These are phyloP conservation scores for Pseudopithomyces maydicus DNA, from an alignment of 2,329 filamentous ascomycete genomes.

Conservation along the genomic window DNA sequence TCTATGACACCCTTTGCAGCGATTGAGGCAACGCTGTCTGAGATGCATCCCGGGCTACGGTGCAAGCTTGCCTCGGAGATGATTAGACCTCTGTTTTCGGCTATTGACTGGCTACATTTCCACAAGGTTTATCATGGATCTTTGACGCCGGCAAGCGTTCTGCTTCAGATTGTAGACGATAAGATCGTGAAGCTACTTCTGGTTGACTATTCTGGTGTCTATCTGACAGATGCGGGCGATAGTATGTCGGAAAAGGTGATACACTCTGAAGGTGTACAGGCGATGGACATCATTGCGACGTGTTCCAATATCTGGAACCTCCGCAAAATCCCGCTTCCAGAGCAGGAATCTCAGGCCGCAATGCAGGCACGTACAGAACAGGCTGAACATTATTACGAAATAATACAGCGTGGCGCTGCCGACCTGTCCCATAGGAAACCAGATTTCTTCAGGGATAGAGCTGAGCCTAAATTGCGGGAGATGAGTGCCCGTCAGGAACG, in stretches of 20 bases:
- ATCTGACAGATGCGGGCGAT: neutral
- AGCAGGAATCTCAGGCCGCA: conserved; percentile 6
- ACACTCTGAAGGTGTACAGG: conserved; percentile 10
- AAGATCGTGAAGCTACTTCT: conserved; percentile 13
- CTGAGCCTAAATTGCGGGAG: neutral
- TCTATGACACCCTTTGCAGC: conserved; percentile 13
- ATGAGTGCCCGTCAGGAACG: neutral
- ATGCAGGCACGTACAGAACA: neutral
- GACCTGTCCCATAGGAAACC: neutral
- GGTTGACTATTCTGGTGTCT: conserved; percentile 17
- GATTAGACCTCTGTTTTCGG: conserved; percentile 20
- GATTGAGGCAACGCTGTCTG: conserved; percentile 8
- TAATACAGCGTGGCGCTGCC: neutral
- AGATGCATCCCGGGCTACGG: conserved; percentile 16
- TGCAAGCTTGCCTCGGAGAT: conserved; percentile 18
- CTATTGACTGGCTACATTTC: conserved; percentile 20
- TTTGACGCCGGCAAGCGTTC: conserved; percentile 13
- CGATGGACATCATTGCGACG: conserved; percentile 20
- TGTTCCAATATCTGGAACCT: conserved; percentile 25
- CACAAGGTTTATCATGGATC: conserved; percentile 17
- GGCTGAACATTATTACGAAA: neutral
- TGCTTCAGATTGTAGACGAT: conserved; percentile 13
- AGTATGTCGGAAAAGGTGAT: conserved; percentile 13
- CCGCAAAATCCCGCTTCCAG: conserved; percentile 14
- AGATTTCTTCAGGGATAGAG: neutral